A percentile compares a stretch with the other conserved stretches of the same genome.
phyloP scores from a whole-genome alignment of 1,284 basidiomycete genomes.

The Moniliella sp. region DNA sequence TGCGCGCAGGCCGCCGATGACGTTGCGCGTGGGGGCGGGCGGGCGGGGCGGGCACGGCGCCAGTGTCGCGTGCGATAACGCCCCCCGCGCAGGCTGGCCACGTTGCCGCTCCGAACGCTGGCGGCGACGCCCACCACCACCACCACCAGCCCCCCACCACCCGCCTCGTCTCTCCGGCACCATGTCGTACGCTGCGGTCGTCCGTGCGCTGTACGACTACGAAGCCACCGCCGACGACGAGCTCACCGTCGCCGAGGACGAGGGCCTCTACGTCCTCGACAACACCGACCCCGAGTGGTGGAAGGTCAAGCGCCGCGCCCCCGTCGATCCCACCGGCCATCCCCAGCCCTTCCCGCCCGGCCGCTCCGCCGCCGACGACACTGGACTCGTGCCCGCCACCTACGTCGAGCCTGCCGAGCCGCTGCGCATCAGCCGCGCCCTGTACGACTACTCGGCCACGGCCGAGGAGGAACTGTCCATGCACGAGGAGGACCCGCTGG shows the following conservation, averaged over 20 bases:
- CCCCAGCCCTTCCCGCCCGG: background rate
- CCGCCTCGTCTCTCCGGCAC: too few relatives aligned
- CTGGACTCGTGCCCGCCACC: constrained; percentile 30
- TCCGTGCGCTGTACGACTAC: constrained; percentile 31
- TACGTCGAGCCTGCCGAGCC: constrained; percentile 29
- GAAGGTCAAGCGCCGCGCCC: constrained; percentile 20
- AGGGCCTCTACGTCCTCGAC: constrained; percentile 27
- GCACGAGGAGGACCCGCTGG: constrained; percentile 21
- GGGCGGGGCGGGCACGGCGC: too few relatives aligned
- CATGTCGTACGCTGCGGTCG: constrained; percentile 30
- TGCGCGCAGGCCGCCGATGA: too few relatives aligned
- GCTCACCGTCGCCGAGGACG: constrained; percentile 26
- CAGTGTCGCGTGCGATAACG: too few relatives aligned
- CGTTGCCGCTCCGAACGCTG: too few relatives aligned
- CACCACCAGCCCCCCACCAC: too few relatives aligned
- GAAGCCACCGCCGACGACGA: constrained; percentile 28
- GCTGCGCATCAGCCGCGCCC: constrained; percentile 18
- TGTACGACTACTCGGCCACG: constrained; percentile 28
- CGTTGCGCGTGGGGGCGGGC: too few relatives aligned
- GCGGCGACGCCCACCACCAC: too few relatives aligned
- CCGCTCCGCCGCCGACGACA: constrained; percentile 1
- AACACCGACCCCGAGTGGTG: constrained; percentile 29
- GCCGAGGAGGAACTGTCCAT: constrained; percentile 26
- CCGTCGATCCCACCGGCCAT: constrained; percentile 5
- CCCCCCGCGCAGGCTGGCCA: too few relatives aligned